phyloP scores from a whole-genome alignment of 2,329 filamentous ascomycete species.

The Lojkania enalia region DNA sequence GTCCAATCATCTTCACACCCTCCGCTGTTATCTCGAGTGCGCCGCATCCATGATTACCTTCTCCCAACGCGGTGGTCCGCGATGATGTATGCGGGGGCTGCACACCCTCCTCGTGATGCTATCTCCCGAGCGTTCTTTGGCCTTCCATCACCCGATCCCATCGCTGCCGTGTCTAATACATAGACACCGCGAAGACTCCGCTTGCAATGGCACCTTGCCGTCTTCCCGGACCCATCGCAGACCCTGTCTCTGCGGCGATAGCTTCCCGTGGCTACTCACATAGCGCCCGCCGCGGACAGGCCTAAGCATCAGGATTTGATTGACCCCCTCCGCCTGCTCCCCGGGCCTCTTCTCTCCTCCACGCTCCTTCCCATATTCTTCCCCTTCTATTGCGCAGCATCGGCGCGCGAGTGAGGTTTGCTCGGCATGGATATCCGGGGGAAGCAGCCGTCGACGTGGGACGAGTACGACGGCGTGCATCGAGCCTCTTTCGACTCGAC shows the following conservation, averaged over 20 bases:
- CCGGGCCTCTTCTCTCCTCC: conserved; percentile 1
- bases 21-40: conserved; percentile 6
- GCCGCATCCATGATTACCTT: conserved; percentile 5
- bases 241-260: conserved; percentile 34
- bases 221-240: conserved; percentile 11
- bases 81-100: conserved; percentile 15
- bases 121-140: conserved; percentile 1
- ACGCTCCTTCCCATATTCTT: too few relatives aligned
- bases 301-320: conserved; percentile 28
- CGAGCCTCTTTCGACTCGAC: conserved; percentile 48
- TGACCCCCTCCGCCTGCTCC: conserved; percentile 1
- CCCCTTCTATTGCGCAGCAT: not conserved
- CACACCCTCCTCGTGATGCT: conserved; percentile 18
- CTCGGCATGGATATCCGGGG: conserved; percentile 43
- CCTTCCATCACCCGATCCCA: conserved; percentile 10
- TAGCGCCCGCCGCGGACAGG: conserved; percentile 38
- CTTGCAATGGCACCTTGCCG: not conserved
- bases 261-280: conserved; percentile 24
- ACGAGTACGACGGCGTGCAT: conserved; percentile 48
- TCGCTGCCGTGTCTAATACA: conserved; percentile 8
- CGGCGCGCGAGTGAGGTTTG: too few relatives aligned
- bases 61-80: conserved; percentile 4
- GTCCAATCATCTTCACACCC: not conserved
- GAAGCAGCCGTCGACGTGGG: conserved; percentile 51
- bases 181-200: too few relatives aligned